Conservation (phyloP, 2,329 filamentous ascomycete genomes). For the Sphaerulina vaccinii region DNA sequence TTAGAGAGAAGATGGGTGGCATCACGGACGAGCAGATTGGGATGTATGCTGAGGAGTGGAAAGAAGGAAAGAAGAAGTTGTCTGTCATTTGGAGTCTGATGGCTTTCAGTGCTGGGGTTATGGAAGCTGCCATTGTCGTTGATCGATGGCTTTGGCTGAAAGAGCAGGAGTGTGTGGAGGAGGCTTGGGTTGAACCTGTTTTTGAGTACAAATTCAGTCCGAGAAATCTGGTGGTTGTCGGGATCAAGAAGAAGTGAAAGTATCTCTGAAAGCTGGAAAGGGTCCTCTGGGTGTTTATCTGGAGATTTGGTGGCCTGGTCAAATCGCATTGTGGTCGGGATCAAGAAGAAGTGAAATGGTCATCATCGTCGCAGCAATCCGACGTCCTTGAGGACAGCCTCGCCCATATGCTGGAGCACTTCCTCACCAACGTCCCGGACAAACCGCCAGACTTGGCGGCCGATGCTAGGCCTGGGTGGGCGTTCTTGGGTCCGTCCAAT, state of each 20-base stretch:
- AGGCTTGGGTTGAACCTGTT: constrained; percentile 88
- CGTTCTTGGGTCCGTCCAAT: background rate
- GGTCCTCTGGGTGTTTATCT: too few species aligned
- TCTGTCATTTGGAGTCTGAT: constrained; percentile 90
- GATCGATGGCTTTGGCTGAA: constrained; percentile 85
- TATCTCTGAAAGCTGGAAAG: background rate
- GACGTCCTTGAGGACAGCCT: constrained; percentile 1
- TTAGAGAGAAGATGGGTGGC: constrained; percentile 63
- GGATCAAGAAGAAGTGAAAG: constrained; percentile 62
- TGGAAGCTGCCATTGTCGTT: constrained; percentile 85
- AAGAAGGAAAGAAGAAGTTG: constrained; percentile 71
- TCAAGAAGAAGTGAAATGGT: constrained; percentile 61
- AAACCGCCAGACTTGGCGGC: background rate
- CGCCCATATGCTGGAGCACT: background rate
- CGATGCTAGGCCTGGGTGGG: background rate
- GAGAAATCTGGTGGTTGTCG: constrained; percentile 88
- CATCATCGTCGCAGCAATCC: background rate
- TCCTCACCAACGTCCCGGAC: constrained; percentile 2
- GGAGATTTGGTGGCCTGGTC: too few species aligned
- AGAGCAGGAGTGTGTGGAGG: constrained; percentile 69
- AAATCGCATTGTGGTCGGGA: constrained; percentile 88
- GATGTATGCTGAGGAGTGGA: constrained; percentile 65
- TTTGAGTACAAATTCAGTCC: constrained; percentile 87
- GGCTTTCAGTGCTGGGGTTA: constrained; percentile 87
- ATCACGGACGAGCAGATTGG: constrained; percentile 75